phyloP scores from a whole-genome alignment of 2,329 filamentous ascomycete species.

The Arthrocladium fulminans region DNA sequence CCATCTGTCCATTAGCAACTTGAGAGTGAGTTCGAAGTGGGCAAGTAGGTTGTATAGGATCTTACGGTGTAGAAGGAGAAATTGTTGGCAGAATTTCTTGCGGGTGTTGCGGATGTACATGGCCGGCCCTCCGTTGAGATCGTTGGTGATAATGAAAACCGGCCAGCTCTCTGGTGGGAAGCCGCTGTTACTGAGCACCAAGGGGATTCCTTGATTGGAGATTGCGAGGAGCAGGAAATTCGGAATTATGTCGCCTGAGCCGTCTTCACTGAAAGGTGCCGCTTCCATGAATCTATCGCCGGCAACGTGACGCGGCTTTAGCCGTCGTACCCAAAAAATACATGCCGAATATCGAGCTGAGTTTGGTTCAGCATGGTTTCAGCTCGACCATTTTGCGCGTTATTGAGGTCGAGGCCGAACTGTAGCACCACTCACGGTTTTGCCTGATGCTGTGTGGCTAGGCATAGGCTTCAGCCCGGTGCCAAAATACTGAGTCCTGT shows the following conservation, averaged over 20 bases:
- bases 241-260: background rate
- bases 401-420: background rate
- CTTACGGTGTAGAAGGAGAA: background rate
- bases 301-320: background rate
- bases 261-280: background rate
- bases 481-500: background rate
- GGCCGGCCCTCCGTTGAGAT: background rate
- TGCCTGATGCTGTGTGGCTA: background rate
- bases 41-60: background rate
- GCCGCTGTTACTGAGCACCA: background rate
- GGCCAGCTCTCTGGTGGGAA: background rate
- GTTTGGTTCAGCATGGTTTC: background rate
- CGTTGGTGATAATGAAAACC: background rate
- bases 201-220: background rate
- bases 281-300: background rate
- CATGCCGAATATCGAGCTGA: background rate
- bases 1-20: background rate
- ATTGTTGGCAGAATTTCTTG: background rate
- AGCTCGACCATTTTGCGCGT: background rate
- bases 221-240: background rate
- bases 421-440: background rate
- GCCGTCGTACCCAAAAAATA: background rate
- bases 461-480: background rate
- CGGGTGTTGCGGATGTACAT: background rate
- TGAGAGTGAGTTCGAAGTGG: background rate